Base-by-base conservation (phyloP, 148 eudicot genomes). In the Pouteria glomerata region DNA sequence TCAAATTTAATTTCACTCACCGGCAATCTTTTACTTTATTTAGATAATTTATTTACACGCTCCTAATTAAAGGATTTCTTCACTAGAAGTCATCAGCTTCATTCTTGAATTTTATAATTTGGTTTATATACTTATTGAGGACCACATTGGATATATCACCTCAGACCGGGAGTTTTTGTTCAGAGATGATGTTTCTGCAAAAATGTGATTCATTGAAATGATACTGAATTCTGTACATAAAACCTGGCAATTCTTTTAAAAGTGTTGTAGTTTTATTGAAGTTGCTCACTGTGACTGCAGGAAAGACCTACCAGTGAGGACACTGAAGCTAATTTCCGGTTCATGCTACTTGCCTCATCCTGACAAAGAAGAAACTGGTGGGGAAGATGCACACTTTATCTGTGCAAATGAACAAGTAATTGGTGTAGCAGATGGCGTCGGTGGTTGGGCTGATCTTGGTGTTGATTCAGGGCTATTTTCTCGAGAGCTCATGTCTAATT, bases 361-460 rank as follows among this genome's bases (percentile, higher is more conserved):
- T 29, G 88, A 85, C 73, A 88, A 88, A 78, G 74, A 73, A 59
- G 77, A 80, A 69, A 85, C 87, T 66, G 89, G 89, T 57, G 92
- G 92, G 16, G 92, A 88, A 74, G 92, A 88, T 78, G 92, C 89
- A 35, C 89, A 88, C 53, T 88, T 88, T 77, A 88, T 88, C 14
- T 88, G 88, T 71, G 79, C 76, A 31, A 83, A 86, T 65, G 74
- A 82, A 67, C 76, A 76, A 70, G 83, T 79, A 21, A 78, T 88
- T 63, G 92, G 92, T 56, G 87, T 88, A 55, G 92, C 92, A 14
- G 92, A 88, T 78, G 92, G 92, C 51, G 92, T 88, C 56, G 92
- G 92, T 76, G 89, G 92, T 62, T 88, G 90, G 90, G 87, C 90
- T 66, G 87, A 84, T 61, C 72, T 79, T 41, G 87, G 87, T 62